Evolutionary conservation across 2,329 filamentous ascomycete species (phyloP).

Genomic region (Ceratocystis harringtonii): DNA sequence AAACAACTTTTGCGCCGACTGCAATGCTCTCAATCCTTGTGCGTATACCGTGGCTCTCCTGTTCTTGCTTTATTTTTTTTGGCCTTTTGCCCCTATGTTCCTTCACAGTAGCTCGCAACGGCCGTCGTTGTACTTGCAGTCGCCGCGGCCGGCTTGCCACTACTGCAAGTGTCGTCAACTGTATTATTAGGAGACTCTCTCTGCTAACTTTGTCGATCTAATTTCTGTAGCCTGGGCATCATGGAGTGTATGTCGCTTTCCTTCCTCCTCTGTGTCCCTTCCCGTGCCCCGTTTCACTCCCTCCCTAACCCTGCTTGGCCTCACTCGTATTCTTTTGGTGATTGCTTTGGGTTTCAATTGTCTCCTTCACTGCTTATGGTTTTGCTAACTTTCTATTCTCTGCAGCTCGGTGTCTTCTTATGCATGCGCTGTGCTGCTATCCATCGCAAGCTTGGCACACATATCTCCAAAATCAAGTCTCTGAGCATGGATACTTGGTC

Average conservation of each 20-base stretch:
- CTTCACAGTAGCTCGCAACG: background rate
- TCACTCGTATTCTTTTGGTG: background rate
- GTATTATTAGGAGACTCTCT: conserved; percentile 11
- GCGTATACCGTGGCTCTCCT: conserved; percentile 24
- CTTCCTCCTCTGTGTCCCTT: background rate
- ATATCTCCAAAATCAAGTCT: conserved; percentile 97
- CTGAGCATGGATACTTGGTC: conserved; percentile 98
- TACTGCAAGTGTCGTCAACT: background rate
- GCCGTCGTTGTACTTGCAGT: background rate
- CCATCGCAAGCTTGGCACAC: conserved; percentile 91
- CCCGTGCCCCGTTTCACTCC: background rate
- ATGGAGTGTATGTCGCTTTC: conserved; percentile 61
- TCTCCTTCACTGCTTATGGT: background rate
- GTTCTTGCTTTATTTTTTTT: background rate
- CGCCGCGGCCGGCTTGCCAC: background rate
- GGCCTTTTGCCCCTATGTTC: background rate
- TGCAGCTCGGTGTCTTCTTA: conserved; percentile 82
- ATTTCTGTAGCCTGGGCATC: conserved; percentile 66
- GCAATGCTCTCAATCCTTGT: conserved; percentile 83
- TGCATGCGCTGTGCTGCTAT: conserved; percentile 95
- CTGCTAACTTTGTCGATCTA: conserved; percentile 15
- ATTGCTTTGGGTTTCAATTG: background rate
- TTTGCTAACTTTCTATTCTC: background rate
- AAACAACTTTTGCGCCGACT: conserved; percentile 91
- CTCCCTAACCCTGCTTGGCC: background rate